These are phyloP conservation scores for Spergularia marina DNA, from an alignment of 148 eudicot species.

Conservation along the genomic window DNA sequence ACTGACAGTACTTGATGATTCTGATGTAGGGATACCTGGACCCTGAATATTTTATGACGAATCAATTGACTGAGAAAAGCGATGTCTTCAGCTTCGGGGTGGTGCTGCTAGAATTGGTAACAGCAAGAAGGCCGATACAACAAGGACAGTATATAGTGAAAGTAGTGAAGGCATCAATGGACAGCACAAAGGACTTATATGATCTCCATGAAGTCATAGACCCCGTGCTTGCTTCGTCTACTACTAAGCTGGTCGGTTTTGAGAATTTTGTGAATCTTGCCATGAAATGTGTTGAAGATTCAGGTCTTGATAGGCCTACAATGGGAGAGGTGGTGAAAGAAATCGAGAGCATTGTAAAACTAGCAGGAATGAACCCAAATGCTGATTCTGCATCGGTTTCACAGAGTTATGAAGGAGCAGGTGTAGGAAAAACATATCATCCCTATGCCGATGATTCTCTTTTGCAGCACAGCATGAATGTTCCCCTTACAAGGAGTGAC, in stretches of 20 bases:
- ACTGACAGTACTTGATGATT: not conserved
- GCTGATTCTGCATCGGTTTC: constrained; percentile 58
- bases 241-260: constrained; percentile 39
- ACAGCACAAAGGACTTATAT: constrained; percentile 45
- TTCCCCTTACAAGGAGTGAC: constrained; percentile 27
- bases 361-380: constrained; percentile 62
- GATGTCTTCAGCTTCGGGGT: constrained; percentile 81
- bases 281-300: constrained; percentile 57
- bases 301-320: constrained; percentile 46
- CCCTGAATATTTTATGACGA: constrained; percentile 86
- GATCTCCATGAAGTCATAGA: constrained; percentile 51
- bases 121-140: constrained; percentile 61
- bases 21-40: constrained; percentile 68
- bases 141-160: constrained; percentile 65
- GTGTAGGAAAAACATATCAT: constrained; percentile 26
- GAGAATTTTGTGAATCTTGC: constrained; percentile 62
- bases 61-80: constrained; percentile 72
- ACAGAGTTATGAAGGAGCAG: constrained; percentile 37
- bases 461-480: constrained; percentile 35
- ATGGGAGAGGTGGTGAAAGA: constrained; percentile 83
- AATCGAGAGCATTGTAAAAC: constrained; percentile 56
- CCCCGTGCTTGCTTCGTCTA: constrained; percentile 33
- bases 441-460: constrained; percentile 51
- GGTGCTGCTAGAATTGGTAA: constrained; percentile 59
- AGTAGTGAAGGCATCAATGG: constrained; percentile 43